Base-by-base conservation (phyloP, 2,329 filamentous ascomycete genomes). In the Paramyrothecium sp. region DNA sequence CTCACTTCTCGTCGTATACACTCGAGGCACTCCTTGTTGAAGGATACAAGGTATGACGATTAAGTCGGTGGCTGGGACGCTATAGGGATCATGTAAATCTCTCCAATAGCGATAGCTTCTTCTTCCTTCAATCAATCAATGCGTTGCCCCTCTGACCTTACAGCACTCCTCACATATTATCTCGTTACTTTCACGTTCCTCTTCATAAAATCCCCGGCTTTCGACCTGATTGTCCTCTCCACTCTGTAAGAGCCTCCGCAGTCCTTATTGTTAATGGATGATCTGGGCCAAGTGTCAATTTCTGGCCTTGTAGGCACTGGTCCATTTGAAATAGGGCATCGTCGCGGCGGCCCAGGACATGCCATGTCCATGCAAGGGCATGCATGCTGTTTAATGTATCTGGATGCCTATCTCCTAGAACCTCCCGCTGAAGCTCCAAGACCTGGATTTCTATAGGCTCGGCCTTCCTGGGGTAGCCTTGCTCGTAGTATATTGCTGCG, bases 401-500 rank as follows among this genome's bases (percentile, higher is more conserved):
- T 13, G 47, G 47, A 23, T 49, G 47, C 3, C 12, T 22, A 8
- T 19, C 17, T 23, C 47, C 47, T 5, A 49, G 12, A 3, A 23
- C 16, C 20, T 10, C 3, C 19, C 16, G 3, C 19, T 20, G 19
- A 7, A 5, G 17, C 19, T 49, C 8, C 8, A 49, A n/a, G 7
- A 23, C 47, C 19, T 49, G 19, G 4, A 13, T 4, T 4, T 21
- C 4, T 21, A 49, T 3, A 5, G 7, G 17, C 20, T 49, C 47
- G 16, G 47, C 47, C 16, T 49, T 20, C 4, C 16, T 16, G 20
- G 5, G 13, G 5, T 12, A 19, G 13, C 38, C 38, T 16, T 44
- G 38, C 13, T 7, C 26, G 54, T 59, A 38, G 49, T 67, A 67
- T 53, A 56, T 62, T 5, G 2, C 0, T 23, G 56, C 56, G 23